Evolutionary conservation across 2,329 filamentous ascomycete species (phyloP), one percentile per base, ranked within the genome.

Genomic region (Sphaerostilbella broomeana): DNA sequence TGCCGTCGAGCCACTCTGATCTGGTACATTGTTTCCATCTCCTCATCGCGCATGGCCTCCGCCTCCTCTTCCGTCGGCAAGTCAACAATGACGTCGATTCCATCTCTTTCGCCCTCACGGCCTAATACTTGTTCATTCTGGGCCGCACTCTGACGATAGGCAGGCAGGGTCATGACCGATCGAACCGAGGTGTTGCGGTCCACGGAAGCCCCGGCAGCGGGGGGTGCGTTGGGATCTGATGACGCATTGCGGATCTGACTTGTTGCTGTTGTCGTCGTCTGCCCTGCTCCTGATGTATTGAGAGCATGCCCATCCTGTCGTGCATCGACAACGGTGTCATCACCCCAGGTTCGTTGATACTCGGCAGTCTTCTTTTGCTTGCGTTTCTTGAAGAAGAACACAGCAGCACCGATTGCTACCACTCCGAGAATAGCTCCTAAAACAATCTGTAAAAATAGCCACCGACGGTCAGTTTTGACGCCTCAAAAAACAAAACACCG

Each of bases 1-100:
- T 77, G 72, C 36, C 89, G 77, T 38, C 92, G 77, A 13, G 86
- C 79, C 10, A 85, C 58, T 10, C 92, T 81, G 43, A 97, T 90
- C 59, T 94, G 87, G 59, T 94, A 97, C 27, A 97, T 63, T 0
- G 85, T 78, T 46, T 92, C 85, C 92, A 97, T 97, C 60, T 95
- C 86, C 19, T 86, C 78, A 47, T 97, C 88, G 10, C 92, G 75
- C 38, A 87, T 67, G 2, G 66, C 63, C 58, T 94, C 87, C 48
- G 94, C 79, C 38, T 88, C 84, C 36, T 94, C 86, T 7, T 70
- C 73, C 0, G 83, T 86, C 0, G 89, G 89, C 49, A 85, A 78
- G 59, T 95, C 89, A 10, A 97, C 65, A 0, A 98, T 88, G 4
- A 86, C 77, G 53, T 98, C 92, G 51, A 98, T 87, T 6, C 92